Conservation (phyloP, 495 filamentous ascomycete genomes). For the Cudoniella acicularis region DNA sequence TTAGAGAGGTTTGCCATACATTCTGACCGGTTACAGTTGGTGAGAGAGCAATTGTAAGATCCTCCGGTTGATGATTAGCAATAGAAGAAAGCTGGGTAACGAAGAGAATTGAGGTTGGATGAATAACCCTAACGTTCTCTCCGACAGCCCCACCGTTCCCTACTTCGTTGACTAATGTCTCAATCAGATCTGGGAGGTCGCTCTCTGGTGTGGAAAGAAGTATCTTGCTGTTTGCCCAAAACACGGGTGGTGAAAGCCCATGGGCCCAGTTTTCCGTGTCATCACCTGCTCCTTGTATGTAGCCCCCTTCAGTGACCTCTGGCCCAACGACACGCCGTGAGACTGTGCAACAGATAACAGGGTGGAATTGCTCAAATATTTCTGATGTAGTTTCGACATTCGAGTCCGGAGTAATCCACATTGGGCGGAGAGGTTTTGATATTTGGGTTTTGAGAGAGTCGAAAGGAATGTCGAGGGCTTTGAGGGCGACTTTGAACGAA, state of each 20-base stretch:
- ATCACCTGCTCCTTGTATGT: constrained; percentile 93
- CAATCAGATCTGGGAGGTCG: constrained; percentile 62
- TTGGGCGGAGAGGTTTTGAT: constrained; percentile 55
- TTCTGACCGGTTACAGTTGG: constrained; percentile 30
- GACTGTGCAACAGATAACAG: constrained; percentile 76
- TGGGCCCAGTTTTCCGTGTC: constrained; percentile 88
- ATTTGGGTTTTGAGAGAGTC: constrained; percentile 33
- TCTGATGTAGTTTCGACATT: constrained; percentile 19
- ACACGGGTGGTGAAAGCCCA: constrained; percentile 69
- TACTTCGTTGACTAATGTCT: constrained; percentile 37
- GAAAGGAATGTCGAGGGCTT: constrained; percentile 35
- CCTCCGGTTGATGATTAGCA: neutral
- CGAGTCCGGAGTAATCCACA: constrained; percentile 57
- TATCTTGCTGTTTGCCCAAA: constrained; percentile 63
- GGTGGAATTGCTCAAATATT: constrained; percentile 53
- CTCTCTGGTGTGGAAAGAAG: constrained; percentile 59
- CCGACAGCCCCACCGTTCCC: neutral
- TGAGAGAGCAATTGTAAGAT: constrained; percentile 15
- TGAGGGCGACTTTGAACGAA: constrained; percentile 59
- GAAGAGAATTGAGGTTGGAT: constrained; percentile 31
- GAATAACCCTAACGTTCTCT: constrained; percentile 5
- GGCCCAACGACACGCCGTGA: constrained; percentile 63
- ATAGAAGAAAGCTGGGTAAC: constrained; percentile 25
- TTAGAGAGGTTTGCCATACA: constrained; percentile 31
- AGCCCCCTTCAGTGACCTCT: constrained; percentile 66